Percentiles rank a stretch among this genome's conserved stretches.
Conservation (phyloP, 371 early-diverging fungal species). For the Zancudomyces culisetae region DNA sequence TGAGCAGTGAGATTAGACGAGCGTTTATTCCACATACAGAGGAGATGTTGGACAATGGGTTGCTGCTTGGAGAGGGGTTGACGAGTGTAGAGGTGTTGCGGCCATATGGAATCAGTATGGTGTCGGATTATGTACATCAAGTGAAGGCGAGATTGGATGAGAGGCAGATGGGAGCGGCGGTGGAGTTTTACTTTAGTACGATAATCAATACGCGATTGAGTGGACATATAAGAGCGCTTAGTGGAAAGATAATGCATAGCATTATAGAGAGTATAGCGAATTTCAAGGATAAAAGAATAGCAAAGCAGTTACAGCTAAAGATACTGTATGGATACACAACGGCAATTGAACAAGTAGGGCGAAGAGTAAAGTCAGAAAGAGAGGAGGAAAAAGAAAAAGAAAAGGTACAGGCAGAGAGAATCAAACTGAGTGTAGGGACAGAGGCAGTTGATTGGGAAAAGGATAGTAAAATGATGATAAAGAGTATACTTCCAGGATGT, state of each 20-base stretch:
- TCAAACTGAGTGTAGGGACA: not conserved
- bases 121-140: slow-evolving; percentile 89
- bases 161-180: slow-evolving; percentile 53
- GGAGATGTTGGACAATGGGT: slow-evolving; percentile 70
- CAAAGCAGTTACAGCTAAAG: slow-evolving; percentile 57
- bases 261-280: slow-evolving; percentile 69
- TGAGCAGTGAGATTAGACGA: slow-evolving; percentile 71
- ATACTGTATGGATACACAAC: slow-evolving; percentile 61
- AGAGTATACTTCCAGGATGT: slow-evolving; percentile 1
- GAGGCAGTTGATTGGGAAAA: not conserved
- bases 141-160: slow-evolving; percentile 67
- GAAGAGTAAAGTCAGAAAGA: not conserved
- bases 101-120: slow-evolving; percentile 82
- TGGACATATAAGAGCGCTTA: slow-evolving; percentile 86
- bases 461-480: slow-evolving; percentile 1
- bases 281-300: slow-evolving; percentile 40
- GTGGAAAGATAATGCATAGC: slow-evolving; percentile 80
- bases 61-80: slow-evolving; percentile 78
- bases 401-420: not conserved
- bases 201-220: slow-evolving; percentile 75
- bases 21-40: slow-evolving; percentile 80
- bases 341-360: slow-evolving; percentile 1
- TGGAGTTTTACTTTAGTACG: slow-evolving; percentile 74
- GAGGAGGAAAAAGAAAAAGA: not conserved
- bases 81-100: slow-evolving; percentile 78